Percentiles rank a stretch among this genome's conserved stretches.
These are phyloP conservation scores for Cryptococcus sp. DNA, from an alignment of 1,284 basidiomycete species.

Conservation along the genomic window DNA sequence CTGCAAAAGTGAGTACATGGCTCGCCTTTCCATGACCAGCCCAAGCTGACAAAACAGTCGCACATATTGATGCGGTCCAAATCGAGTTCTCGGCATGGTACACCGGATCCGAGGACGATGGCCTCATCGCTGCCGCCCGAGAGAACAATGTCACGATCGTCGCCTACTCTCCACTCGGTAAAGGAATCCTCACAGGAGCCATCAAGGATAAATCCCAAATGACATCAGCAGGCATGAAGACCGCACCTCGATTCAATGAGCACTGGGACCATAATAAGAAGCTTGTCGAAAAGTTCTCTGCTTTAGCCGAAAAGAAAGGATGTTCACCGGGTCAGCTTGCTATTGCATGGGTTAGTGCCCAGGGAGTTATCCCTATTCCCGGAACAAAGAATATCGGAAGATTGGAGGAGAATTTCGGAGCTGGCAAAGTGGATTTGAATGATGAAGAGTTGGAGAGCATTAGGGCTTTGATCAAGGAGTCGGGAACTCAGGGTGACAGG, in stretches of 20 bases:
- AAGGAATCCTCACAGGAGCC: conserved; percentile 46
- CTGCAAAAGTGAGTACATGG: conserved; percentile 40
- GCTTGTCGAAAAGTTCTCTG: conserved; percentile 31
- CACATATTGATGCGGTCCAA: conserved; percentile 48
- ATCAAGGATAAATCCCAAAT: conserved; percentile 12
- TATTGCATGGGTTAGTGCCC: conserved; percentile 49
- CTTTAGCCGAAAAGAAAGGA: conserved; percentile 38
- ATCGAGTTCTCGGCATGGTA: conserved; percentile 51
- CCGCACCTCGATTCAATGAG: conserved; percentile 40
- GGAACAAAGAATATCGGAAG: conserved; percentile 35
- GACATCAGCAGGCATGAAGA: conserved; percentile 27
- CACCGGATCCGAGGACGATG: conserved; percentile 47
- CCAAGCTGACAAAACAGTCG: conserved; percentile 23
- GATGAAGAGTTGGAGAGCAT: conserved; percentile 38
- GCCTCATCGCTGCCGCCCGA: conserved; percentile 45
- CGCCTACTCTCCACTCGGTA: conserved; percentile 46
- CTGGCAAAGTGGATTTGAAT: conserved; percentile 28
- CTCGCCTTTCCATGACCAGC: neutral
- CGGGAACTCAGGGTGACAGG: conserved; percentile 16
- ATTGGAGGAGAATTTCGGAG: conserved; percentile 44
- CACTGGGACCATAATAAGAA: conserved; percentile 44
- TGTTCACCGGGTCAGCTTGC: conserved; percentile 46
- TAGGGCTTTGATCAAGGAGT: conserved; percentile 28
- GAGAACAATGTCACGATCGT: conserved; percentile 46
- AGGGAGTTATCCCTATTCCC: conserved; percentile 48